These are phyloP conservation scores for Chaetoceros tenuissimus DNA, from an alignment of 108 stramenopile genomes.

Conservation along the genomic window DNA sequence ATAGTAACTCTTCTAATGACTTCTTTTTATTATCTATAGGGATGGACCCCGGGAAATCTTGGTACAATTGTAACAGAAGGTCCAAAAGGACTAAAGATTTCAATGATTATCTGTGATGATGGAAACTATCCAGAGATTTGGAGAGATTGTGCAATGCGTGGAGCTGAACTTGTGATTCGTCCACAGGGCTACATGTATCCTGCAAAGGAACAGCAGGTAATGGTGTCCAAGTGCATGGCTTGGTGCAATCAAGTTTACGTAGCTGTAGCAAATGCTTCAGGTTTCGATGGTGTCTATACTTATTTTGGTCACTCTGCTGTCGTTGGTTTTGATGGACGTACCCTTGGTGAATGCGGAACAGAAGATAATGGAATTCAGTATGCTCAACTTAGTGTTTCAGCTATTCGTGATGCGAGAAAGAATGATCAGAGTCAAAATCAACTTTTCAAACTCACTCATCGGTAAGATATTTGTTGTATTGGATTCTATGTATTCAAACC, in stretches of 20 bases:
- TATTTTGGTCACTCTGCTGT: constrained; percentile 69
- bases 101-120: constrained; percentile 80
- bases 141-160: constrained; percentile 72
- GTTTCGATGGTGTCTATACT: constrained; percentile 68
- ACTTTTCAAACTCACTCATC: constrained; percentile 67
- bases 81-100: constrained; percentile 75
- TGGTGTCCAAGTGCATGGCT: constrained; percentile 76
- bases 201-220: constrained; percentile 79
- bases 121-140: constrained; percentile 45
- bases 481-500: neutral
- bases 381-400: constrained; percentile 61
- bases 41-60: constrained; percentile 56
- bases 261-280: constrained; percentile 80
- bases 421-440: constrained; percentile 81
- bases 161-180: constrained; percentile 68
- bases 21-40: neutral
- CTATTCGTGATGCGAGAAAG: constrained; percentile 56
- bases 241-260: constrained; percentile 82
- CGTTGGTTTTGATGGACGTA: constrained; percentile 63
- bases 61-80: constrained; percentile 62
- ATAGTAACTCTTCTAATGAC: neutral
- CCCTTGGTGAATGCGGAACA: constrained; percentile 71
- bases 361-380: constrained; percentile 74
- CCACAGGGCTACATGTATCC: constrained; percentile 78
- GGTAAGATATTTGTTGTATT: constrained; percentile 9